Conservation (phyloP, 306 rosid species). For the Dryas octopetala region DNA sequence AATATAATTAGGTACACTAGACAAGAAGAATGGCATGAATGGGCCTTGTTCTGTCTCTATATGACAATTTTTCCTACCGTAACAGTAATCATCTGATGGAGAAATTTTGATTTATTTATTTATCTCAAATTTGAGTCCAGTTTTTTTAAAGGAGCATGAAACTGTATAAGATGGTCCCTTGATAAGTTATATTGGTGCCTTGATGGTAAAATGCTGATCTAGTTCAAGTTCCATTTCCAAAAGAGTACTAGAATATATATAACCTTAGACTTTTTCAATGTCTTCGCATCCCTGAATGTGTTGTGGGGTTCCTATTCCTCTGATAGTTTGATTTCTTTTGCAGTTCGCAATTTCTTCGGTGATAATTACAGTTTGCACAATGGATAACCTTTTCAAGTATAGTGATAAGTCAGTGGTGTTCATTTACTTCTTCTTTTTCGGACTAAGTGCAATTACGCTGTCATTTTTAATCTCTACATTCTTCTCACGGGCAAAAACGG, state of each 20-base stretch:
- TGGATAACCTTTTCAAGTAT: conserved; percentile 79
- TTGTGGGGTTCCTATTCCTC: conserved; percentile 28
- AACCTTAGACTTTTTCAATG: neutral
- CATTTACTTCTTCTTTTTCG: conserved; percentile 80
- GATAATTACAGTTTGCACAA: conserved; percentile 79
- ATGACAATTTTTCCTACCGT: too few relatives aligned
- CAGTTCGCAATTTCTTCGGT: conserved; percentile 89
- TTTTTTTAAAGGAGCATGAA: neutral
- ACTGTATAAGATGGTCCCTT: conserved; percentile 14
- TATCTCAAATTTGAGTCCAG: neutral
- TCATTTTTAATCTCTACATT: conserved; percentile 87
- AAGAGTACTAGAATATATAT: neutral
- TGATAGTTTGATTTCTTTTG: conserved; percentile 36
- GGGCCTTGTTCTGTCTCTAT: too few relatives aligned
- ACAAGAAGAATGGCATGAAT: neutral
- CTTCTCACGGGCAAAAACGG: conserved; percentile 92
- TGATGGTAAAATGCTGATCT: neutral
- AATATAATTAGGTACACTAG: neutral
- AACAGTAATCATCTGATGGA: neutral
- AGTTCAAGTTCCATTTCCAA: neutral
- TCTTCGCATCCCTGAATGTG: conserved; percentile 9
- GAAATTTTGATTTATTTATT: neutral
- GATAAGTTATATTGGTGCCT: neutral
- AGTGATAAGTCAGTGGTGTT: conserved; percentile 95
- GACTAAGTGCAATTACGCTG: conserved; percentile 89